These are phyloP conservation scores for Gardenia jasminoides DNA, from an alignment of 257 asterid species.

Conservation along the genomic window DNA sequence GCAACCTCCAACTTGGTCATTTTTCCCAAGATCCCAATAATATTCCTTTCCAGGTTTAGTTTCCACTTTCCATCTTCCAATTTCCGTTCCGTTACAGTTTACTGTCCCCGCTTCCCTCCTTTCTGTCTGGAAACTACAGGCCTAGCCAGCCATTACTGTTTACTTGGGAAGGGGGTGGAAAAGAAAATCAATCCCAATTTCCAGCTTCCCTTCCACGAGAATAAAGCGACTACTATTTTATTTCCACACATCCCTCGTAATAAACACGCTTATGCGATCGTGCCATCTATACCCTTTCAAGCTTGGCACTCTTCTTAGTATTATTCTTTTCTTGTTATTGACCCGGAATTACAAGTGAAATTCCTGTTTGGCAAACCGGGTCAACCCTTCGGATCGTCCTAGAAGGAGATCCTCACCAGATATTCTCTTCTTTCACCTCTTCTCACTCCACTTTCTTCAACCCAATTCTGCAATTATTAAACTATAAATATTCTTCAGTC, in stretches of 20 bases:
- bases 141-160: not conserved
- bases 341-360: constrained; percentile 23
- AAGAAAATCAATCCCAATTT: not conserved
- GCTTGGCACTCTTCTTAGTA: no score
- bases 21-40: not conserved
- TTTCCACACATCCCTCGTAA: constrained; percentile 7
- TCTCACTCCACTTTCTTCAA: not conserved
- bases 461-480: not conserved
- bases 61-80: constrained; percentile 2
- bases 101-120: not conserved
- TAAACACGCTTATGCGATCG: not conserved
- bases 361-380: constrained; percentile 35
- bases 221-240: not conserved
- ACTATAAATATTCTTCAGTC: constrained; percentile 1
- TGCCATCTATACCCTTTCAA: not conserved
- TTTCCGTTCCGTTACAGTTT: not conserved
- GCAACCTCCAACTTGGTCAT: constrained; percentile 1
- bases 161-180: not conserved
- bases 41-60: not conserved
- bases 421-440: constrained; percentile 23
- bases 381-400: constrained; percentile 37
- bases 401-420: constrained; percentile 36
- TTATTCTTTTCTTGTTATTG: constrained; percentile 7
- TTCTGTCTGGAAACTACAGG: not conserved
- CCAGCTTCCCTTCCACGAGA: no score